Evolutionary conservation across 305 asterid genomes (phyloP), one percentile per base, ranked within the genome.

Genomic region (Fraxinus baroniana): DNA sequence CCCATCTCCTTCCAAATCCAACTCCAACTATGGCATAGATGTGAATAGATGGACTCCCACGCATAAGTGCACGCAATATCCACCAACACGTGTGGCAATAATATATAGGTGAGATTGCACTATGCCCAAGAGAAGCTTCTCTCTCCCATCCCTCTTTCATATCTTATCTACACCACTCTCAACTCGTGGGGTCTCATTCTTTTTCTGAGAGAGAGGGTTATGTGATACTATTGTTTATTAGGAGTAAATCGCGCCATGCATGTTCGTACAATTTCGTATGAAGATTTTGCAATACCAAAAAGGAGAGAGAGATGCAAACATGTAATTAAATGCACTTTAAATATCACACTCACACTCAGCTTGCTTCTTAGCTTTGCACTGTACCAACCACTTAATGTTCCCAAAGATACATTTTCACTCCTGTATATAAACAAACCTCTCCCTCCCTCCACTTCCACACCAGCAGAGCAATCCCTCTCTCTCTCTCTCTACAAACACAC

Each of bases 221-320:
- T 33, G 77, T 76, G 37, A 55, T 77, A 84, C 41, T 83, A 71
- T 83, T 82, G 86, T 86, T 49, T 80, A 80, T 52, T 26, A 74
- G 7, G 60, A 30, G 46, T 28, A 75, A 83, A 87, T 82, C 74
- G 83, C 80, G 88, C 88, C 44, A 78, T 83, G 87, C 88, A 83
- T 88, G 93, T 93, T 90, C 94, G 93, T 91, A 92, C 97, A 87
- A 72, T 81, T 88, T 92, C 90, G 92, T 92, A 86, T 86, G 77
- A 78, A 72, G 78, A 81, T 52, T 52, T 52, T 73, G 81, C 49
- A 82, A 57, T 81, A 84, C 83, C 75, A 55, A 86, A 78, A 78
- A 49, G 74, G 64, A 49, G 74, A 82, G 79, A 74, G 80, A 3
- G 41, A 79, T 81, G 87, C 90, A 79, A 80, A 55, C 64, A 55